Conservation (phyloP, 2,329 filamentous ascomycete species). For the Xylariaceae sp. region DNA sequence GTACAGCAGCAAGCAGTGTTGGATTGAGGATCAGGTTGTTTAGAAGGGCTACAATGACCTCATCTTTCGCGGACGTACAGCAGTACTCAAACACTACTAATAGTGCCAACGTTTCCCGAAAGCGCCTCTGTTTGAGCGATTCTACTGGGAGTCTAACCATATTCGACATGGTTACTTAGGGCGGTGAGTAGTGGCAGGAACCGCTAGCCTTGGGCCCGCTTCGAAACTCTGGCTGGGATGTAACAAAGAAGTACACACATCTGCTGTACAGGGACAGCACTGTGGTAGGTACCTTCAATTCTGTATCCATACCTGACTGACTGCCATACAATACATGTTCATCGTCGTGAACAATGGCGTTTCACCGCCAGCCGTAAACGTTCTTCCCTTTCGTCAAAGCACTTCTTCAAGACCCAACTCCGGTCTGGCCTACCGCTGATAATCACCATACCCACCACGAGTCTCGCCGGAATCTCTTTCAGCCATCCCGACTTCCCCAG, state of each 20-base stretch:
- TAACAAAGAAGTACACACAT: not conserved
- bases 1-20: not conserved
- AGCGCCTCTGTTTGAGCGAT: no score
- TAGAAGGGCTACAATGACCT: constrained; percentile 20
- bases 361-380: constrained; percentile 1
- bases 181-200: constrained; percentile 24
- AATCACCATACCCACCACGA: not conserved
- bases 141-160: no score
- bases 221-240: constrained; percentile 2
- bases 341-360: constrained; percentile 8
- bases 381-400: not conserved
- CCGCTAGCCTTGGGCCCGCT: constrained; percentile 22
- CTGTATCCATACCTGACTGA: no score
- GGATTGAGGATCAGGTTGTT: not conserved
- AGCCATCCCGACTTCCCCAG: no score
- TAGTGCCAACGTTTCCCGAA: no score
- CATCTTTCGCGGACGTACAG: no score
- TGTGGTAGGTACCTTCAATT: no score
- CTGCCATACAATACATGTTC: no score
- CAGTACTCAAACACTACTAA: no score
- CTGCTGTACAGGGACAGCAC: no score
- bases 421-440: not conserved
- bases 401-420: not conserved
- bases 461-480: not conserved
- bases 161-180: no score